Evolutionary conservation across 306 rosid genomes (phyloP).

Genomic region (Sicyos edulis): DNA sequence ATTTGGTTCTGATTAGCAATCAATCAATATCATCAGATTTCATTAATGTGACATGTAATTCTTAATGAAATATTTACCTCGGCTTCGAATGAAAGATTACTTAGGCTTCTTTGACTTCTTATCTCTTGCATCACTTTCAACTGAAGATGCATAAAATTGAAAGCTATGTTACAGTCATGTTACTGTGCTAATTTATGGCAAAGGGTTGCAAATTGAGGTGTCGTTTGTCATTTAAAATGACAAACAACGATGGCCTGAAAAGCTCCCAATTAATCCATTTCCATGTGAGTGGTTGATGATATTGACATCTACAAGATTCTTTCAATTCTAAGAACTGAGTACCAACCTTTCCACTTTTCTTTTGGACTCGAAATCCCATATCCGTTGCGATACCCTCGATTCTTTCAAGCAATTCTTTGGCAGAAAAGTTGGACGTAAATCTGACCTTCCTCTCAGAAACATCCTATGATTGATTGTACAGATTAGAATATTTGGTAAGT

Average conservation of each 20-base stretch:
- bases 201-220: neutral
- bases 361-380: slow-evolving; percentile 70
- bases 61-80: slow-evolving; percentile 49
- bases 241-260: neutral
- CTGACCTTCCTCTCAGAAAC: slow-evolving; percentile 88
- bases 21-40: neutral
- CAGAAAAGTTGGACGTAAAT: slow-evolving; percentile 69
- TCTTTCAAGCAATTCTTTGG: slow-evolving; percentile 57
- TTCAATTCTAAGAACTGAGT: neutral
- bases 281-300: neutral
- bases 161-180: slow-evolving; percentile 10
- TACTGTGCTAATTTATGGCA: neutral
- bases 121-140: slow-evolving; percentile 62
- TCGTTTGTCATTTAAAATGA: neutral
- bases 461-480: slow-evolving; percentile 37
- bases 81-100: slow-evolving; percentile 58
- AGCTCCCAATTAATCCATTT: slow-evolving; percentile 5
- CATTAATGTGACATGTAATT: neutral
- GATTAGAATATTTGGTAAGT: neutral
- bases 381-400: slow-evolving; percentile 59
- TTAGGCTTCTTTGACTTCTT: slow-evolving; percentile 41
- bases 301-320: neutral
- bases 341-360: slow-evolving; percentile 78
- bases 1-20: neutral
- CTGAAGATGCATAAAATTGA: slow-evolving; percentile 35